Conservation (phyloP, 257 asterid genomes). For the Nicotiana tabacum region DNA sequence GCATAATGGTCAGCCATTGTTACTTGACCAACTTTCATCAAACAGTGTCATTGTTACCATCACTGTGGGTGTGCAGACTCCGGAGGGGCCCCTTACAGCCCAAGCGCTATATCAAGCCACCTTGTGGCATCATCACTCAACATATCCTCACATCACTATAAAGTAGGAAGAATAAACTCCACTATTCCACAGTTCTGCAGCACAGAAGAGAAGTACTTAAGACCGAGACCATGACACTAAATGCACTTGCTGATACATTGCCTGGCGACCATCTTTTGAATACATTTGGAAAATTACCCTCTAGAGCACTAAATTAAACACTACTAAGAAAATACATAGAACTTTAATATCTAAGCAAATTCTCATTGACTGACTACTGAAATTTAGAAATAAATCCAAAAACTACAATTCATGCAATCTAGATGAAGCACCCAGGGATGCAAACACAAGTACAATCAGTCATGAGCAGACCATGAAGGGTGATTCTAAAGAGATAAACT, state of each 20-base stretch:
- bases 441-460: not conserved
- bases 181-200: not conserved
- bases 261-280: not conserved
- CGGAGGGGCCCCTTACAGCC: no score
- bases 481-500: constrained; percentile 27
- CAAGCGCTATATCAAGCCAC: no score
- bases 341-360: not conserved
- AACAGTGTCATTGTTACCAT: no score
- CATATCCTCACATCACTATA: not conserved
- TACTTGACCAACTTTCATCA: no score
- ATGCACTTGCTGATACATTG: not conserved
- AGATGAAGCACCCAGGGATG: not conserved
- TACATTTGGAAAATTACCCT: not conserved
- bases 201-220: not conserved
- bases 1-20: no score
- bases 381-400: not conserved
- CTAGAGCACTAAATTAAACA: not conserved
- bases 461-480: not conserved
- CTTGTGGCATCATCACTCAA: no score
- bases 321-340: not conserved
- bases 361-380: not conserved
- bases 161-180: not conserved
- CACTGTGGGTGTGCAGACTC: no score
- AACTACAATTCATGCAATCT: not conserved
- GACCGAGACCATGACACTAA: not conserved